Evolutionary conservation across 1,284 basidiomycete species (phyloP).

Genomic region (Naganishia sp.): DNA sequence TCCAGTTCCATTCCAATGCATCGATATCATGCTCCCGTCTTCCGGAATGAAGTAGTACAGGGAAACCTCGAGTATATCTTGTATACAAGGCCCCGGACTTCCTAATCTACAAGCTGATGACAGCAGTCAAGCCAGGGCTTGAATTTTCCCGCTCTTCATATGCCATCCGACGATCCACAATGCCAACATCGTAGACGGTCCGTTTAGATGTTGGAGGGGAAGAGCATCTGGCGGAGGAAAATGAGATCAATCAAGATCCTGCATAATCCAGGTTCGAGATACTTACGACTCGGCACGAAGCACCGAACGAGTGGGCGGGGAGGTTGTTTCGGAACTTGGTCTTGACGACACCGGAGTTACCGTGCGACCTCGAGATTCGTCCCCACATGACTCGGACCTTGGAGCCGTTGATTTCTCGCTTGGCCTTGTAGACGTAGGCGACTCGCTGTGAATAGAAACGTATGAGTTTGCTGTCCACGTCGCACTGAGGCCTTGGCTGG

Average conservation of each 20-base stretch:
- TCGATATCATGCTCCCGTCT: slow-evolving; percentile 24
- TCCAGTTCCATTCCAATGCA: slow-evolving; percentile 20
- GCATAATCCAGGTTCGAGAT: slow-evolving; percentile 40
- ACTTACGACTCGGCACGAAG: slow-evolving; percentile 86
- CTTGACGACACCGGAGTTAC: slow-evolving; percentile 94
- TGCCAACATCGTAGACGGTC: slow-evolving; percentile 24
- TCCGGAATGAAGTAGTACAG: slow-evolving; percentile 29
- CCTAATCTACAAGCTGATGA: slow-evolving; percentile 29
- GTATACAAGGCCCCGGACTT: slow-evolving; percentile 22
- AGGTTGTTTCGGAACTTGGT: slow-evolving; percentile 97
- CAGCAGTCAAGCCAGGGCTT: slow-evolving; percentile 23
- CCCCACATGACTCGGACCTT: slow-evolving; percentile 85
- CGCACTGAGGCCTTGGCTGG: too few species aligned
- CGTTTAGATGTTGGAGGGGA: slow-evolving; percentile 55
- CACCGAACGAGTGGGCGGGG: slow-evolving; percentile 93
- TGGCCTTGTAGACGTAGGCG: slow-evolving; percentile 96
- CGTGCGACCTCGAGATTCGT: slow-evolving; percentile 88
- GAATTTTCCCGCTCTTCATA: slow-evolving; percentile 28
- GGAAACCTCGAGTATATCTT: slow-evolving; percentile 26
- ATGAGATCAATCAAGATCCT: slow-evolving; percentile 12
- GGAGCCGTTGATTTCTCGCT: slow-evolving; percentile 86
- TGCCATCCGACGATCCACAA: slow-evolving; percentile 22
- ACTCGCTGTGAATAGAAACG: slow-evolving; percentile 66
- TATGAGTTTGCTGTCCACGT: slow-evolving; percentile 3
- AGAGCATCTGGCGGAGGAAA: slow-evolving; percentile 49